Base-by-base conservation (phyloP, 768 basidiomycete species). In the Pleurotus djamor region DNA sequence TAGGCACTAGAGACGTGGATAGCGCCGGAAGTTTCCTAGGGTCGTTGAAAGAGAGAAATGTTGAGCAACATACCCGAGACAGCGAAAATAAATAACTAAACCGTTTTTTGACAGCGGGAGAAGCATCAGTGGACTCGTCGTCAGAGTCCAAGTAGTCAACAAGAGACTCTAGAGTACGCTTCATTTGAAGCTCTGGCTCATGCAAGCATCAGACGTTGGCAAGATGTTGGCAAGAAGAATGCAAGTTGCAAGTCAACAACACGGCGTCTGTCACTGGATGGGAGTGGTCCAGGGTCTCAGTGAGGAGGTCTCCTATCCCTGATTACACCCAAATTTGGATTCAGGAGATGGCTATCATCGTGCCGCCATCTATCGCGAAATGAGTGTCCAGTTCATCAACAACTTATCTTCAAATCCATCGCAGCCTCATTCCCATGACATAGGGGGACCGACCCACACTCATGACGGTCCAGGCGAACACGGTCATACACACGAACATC, bases 401-500 rank as follows among this genome's bases (percentile, higher is more conserved):
- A 90, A 74, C 62, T 80, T 89, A 48, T 74, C 79, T 44, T 64
- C 78, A 10, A 59, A 69, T 4, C 68, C 65, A 4, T 60, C 59
- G 13, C 74, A 76, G 38, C 59, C 71, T 12, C 86, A 88, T 66
- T 75, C 82, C 9, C 89, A 92, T 68, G 83, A 66, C 16, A 76
- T 58, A 73, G 75, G 68, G 12, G 70, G 54, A 4, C 54, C 62
- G 6, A 45, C 68, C 12, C 77, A 81, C 51, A 74, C 72, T 9
- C 87, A 89, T 62, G 78, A 81, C 50, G 86, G 85, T 65, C 83
- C 75, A 8, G 81, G 79, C 45, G 94, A 96, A 55, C 96, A 98
- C 67, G 96, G 96, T 4, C 96, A 98, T 66, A 94, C 94, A 0
- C 96, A 98, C 70, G 96, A 98, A 62, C 87, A 92, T 66, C 80